These are phyloP conservation scores for Phytophthora melonis DNA, from an alignment of 352 stramenopile species.

Conservation along the genomic window DNA sequence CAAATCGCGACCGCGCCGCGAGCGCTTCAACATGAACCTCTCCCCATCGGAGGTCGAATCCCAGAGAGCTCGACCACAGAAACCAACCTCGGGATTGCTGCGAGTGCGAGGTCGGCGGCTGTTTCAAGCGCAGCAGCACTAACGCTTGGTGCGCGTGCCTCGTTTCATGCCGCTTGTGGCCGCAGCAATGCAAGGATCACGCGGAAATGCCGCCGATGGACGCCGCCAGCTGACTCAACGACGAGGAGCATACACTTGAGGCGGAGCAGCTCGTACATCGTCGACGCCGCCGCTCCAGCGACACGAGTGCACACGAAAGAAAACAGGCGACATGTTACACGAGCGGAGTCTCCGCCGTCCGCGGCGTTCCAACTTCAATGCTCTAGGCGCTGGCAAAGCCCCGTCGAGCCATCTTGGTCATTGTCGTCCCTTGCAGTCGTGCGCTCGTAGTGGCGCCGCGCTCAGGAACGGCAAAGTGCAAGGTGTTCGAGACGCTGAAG, in stretches of 20 bases:
- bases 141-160: neutral
- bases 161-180: neutral
- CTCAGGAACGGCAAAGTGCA: conserved; percentile 5
- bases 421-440: conserved; percentile 8
- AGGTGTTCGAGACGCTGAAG: neutral
- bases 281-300: neutral
- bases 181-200: neutral
- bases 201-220: neutral
- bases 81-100: conserved; percentile 7
- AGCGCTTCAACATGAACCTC: conserved; percentile 28
- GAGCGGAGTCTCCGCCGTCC: neutral
- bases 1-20: conserved; percentile 7
- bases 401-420: conserved; percentile 13
- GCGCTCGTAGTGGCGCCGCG: conserved; percentile 13
- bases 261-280: conserved; percentile 5
- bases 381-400: conserved; percentile 1
- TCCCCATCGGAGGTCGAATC: conserved; percentile 31
- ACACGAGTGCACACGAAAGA: conserved; percentile 13
- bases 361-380: conserved; percentile 16
- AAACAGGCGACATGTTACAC: conserved; percentile 3
- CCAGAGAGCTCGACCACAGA: conserved; percentile 32
- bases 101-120: conserved; percentile 18
- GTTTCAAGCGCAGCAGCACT: conserved; percentile 17
- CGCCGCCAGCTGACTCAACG: conserved; percentile 7
- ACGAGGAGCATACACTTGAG: conserved; percentile 17